Evolutionary conservation across 139 green algal species (phyloP).

Genomic region (Dunaliella sp.): DNA sequence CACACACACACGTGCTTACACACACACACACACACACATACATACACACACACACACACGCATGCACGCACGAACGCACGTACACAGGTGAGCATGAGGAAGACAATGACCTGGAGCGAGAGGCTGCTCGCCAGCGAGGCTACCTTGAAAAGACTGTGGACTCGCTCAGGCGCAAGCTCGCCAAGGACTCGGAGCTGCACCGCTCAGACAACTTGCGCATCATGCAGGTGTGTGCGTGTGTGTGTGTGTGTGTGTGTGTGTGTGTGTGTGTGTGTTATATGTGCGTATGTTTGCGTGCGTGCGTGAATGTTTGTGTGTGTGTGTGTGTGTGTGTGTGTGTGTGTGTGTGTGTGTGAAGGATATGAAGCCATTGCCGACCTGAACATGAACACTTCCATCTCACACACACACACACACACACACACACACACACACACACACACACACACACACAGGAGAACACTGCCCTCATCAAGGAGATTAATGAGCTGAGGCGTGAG

Average conservation of each 20-base stretch:
- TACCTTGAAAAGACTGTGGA: slow-evolving; percentile 84
- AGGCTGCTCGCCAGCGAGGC: slow-evolving; percentile 58
- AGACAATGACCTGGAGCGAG: slow-evolving; percentile 63
- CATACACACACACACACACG: no score
- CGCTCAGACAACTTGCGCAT: slow-evolving; percentile 63
- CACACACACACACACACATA: no score
- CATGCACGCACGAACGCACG: not conserved
- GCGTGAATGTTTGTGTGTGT: not conserved
- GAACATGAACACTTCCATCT: not conserved
- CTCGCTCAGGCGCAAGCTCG: slow-evolving; percentile 75
- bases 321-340: not conserved
- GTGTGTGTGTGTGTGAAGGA: not conserved
- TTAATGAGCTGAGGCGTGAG: slow-evolving; percentile 85
- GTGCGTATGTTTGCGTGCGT: not conserved
- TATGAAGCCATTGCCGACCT: not conserved
- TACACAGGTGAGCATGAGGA: slow-evolving; percentile 24
- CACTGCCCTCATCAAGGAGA: slow-evolving; percentile 82
- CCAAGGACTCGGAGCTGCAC: slow-evolving; percentile 70
- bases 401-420: slow-evolving; percentile 12
- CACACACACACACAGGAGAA: slow-evolving; percentile 59
- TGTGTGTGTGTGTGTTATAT: not conserved
- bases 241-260: not conserved
- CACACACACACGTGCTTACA: no score
- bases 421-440: slow-evolving; percentile 16
- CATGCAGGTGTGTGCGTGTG: slow-evolving; percentile 51